Conservation (phyloP, 2,329 filamentous ascomycete genomes). For the Neofusicoccum parvum region DNA sequence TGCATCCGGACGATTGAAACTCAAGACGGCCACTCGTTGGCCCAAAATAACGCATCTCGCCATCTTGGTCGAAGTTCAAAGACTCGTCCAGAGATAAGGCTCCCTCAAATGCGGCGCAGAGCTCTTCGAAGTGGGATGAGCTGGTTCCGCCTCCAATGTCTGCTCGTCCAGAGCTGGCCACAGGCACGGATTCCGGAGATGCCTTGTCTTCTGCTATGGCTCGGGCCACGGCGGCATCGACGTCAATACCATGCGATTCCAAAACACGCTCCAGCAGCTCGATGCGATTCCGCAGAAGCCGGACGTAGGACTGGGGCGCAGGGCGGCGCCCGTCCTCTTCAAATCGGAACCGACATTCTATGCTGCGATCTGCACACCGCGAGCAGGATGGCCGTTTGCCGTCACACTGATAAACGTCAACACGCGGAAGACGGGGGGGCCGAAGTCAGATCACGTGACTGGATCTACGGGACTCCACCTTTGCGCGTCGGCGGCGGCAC, state of each 20-base stretch:
- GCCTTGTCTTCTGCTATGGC: not conserved
- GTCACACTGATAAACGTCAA: slow-evolving; percentile 34
- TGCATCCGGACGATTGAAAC: slow-evolving; percentile 28
- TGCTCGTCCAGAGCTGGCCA: not conserved
- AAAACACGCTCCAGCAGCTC: slow-evolving; percentile 36
- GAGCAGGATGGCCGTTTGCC: slow-evolving; percentile 36
- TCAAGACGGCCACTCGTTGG: slow-evolving; percentile 40
- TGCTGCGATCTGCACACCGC: slow-evolving; percentile 33
- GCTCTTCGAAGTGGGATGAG: slow-evolving; percentile 25
- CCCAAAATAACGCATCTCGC: slow-evolving; percentile 41
- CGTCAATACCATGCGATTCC: slow-evolving; percentile 34
- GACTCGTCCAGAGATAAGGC: slow-evolving; percentile 40
- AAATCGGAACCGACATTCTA: slow-evolving; percentile 35
- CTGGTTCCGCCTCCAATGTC: not conserved
- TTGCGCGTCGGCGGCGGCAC: slow-evolving; percentile 41
- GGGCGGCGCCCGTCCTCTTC: slow-evolving; percentile 40
- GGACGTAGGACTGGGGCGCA: slow-evolving; percentile 39
- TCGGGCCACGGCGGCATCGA: slow-evolving; percentile 29
- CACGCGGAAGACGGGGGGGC: not conserved
- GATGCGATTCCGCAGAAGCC: slow-evolving; percentile 38
- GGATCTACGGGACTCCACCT: slow-evolving; percentile 29
- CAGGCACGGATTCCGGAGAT: not conserved
- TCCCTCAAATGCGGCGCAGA: slow-evolving; percentile 33
- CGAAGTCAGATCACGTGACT: not conserved
- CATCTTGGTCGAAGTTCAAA: slow-evolving; percentile 39